Conservation (phyloP, 176 grass and related monocot genomes). For the Guadua angustifolia region DNA sequence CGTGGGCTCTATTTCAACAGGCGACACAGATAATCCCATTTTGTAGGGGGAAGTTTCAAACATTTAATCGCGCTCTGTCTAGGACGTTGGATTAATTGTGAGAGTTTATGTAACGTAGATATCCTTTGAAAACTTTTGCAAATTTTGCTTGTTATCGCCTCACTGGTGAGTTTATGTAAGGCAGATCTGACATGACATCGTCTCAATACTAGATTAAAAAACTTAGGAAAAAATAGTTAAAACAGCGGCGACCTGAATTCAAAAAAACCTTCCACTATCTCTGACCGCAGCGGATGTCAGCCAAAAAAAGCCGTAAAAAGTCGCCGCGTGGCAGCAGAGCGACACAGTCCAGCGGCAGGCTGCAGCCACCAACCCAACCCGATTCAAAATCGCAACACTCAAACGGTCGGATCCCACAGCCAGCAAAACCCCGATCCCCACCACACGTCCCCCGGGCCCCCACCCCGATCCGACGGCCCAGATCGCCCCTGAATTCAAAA, state of each 20-base stretch:
- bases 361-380: background rate
- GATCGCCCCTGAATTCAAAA: conserved; percentile 53
- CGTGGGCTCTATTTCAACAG: background rate
- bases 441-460: background rate
- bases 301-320: conserved; percentile 45
- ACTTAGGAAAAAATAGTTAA: background rate
- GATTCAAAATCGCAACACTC: conserved; percentile 46
- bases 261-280: conserved; percentile 1
- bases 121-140: background rate
- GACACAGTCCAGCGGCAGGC: too few species aligned
- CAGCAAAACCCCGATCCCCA: background rate
- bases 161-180: too few species aligned
- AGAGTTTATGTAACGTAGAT: background rate
- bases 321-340: background rate
- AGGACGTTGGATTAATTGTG: background rate
- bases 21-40: background rate
- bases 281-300: conserved; percentile 36
- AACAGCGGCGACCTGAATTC: conserved; percentile 27
- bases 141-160: too few species aligned
- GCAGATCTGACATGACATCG: background rate
- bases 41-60: background rate
- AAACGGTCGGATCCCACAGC: conserved; percentile 58
- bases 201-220: background rate
- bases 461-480: conserved; percentile 54
- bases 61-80: background rate